These are phyloP conservation scores for Astrocystis sublimbata DNA, from an alignment of 495 filamentous ascomycete species.

Conservation along the genomic window DNA sequence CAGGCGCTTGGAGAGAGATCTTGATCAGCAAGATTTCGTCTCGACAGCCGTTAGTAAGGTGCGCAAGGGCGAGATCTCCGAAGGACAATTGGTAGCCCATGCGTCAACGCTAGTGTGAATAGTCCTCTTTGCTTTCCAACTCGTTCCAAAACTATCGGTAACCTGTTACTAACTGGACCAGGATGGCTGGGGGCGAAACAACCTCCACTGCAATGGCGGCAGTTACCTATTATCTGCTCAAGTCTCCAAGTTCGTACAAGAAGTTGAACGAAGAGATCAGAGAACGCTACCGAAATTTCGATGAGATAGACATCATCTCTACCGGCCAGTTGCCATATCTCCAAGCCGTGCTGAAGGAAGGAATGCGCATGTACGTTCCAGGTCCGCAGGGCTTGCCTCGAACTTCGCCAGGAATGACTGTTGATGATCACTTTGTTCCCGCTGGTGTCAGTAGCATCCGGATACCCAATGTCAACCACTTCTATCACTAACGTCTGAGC, in stretches of 20 bases:
- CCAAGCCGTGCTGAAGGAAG: slow-evolving; percentile 40
- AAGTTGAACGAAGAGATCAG: slow-evolving; percentile 21
- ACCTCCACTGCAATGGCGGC: slow-evolving; percentile 25
- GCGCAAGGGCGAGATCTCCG: slow-evolving; percentile 21
- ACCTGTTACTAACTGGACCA: slow-evolving; percentile 1
- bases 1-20: slow-evolving; percentile 6
- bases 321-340: slow-evolving; percentile 30
- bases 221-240: slow-evolving; percentile 23
- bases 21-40: slow-evolving; percentile 29
- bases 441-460: slow-evolving; percentile 17
- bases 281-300: not conserved
- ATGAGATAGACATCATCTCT: slow-evolving; percentile 16
- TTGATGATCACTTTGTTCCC: slow-evolving; percentile 25
- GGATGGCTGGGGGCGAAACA: slow-evolving; percentile 33
- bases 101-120: slow-evolving; percentile 23
- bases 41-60: slow-evolving; percentile 24
- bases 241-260: not conserved
- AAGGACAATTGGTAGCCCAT: slow-evolving; percentile 23
- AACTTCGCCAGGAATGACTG: slow-evolving; percentile 19
- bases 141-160: not conserved
- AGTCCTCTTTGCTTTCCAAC: not conserved
- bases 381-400: slow-evolving; percentile 25
- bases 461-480: not conserved
- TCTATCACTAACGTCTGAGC: not conserved
- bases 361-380: slow-evolving; percentile 31